Conservation (phyloP, 768 basidiomycete species). For the Hemileccinum impolitum region DNA sequence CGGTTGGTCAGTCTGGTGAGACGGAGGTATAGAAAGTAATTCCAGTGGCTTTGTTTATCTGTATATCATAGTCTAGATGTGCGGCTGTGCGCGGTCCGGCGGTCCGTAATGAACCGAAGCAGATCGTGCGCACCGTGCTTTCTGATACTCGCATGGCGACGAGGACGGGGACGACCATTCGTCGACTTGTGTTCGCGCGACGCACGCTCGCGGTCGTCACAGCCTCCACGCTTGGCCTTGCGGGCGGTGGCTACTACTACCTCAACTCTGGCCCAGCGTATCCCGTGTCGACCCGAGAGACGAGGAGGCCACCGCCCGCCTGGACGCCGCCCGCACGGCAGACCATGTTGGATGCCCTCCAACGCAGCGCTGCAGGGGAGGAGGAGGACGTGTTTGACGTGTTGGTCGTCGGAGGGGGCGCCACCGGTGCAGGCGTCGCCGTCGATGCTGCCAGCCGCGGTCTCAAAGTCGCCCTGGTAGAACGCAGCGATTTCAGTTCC, state of each 20-base stretch:
- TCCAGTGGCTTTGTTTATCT: neutral
- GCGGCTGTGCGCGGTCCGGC: too few relatives aligned
- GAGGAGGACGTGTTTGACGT: conserved; percentile 64
- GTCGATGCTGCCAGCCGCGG: conserved; percentile 92
- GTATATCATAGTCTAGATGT: neutral
- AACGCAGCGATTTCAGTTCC: conserved; percentile 87
- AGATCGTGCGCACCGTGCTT: too few relatives aligned
- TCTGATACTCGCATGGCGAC: neutral
- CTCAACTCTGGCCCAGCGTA: conserved; percentile 73
- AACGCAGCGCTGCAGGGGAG: conserved; percentile 33
- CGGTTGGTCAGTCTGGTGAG: conserved; percentile 31
- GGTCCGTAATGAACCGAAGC: too few relatives aligned
- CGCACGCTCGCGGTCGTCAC: conserved; percentile 51
- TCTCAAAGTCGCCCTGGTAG: conserved; percentile 88
- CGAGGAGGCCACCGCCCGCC: conserved; percentile 68
- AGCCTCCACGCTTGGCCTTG: conserved; percentile 49
- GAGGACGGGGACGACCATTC: conserved; percentile 11
- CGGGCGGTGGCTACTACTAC: conserved; percentile 65
- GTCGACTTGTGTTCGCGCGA: conserved; percentile 46
- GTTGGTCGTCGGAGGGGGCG: conserved; percentile 88
- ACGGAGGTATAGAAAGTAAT: conserved; percentile 1
- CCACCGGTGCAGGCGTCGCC: conserved; percentile 95
- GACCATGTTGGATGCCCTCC: conserved; percentile 60
- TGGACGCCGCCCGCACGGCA: conserved; percentile 74
- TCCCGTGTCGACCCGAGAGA: conserved; percentile 58